Percentiles rank a stretch among this genome's conserved stretches.
Conservation (phyloP, 805 yeast species). For the Saccharomycopsis synnaedendra region DNA sequence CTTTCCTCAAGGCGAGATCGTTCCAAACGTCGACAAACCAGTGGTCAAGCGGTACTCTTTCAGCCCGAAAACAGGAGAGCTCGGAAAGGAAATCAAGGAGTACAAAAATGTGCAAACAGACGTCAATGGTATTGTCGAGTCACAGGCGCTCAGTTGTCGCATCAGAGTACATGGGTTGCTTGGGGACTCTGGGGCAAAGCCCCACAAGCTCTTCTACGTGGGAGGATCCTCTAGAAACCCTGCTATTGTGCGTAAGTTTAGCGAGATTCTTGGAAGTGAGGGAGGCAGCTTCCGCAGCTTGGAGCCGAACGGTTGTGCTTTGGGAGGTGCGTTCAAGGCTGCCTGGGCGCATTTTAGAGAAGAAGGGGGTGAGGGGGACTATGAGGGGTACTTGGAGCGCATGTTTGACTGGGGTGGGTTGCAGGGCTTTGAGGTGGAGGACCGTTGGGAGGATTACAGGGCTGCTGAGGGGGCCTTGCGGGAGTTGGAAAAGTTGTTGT, state of each 20-base stretch:
- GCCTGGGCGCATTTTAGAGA: conserved; percentile 49
- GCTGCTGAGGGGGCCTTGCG: conserved; percentile 12
- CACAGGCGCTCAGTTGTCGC: conserved; percentile 80
- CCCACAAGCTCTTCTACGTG: conserved; percentile 66
- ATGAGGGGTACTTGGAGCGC: conserved; percentile 12
- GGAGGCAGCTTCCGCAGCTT: conserved; percentile 59
- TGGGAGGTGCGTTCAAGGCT: conserved; percentile 85
- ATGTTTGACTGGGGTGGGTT: conserved; percentile 12
- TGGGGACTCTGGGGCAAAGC: conserved; percentile 32
- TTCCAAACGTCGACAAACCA: conserved; percentile 49
- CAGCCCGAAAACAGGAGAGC: conserved; percentile 21
- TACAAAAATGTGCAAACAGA: conserved; percentile 48
- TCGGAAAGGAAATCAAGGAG: conserved; percentile 23
- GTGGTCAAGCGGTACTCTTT: conserved; percentile 43
- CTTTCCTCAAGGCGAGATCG: conserved; percentile 85
- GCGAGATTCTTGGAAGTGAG: conserved; percentile 50
- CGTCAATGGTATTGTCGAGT: conserved; percentile 68
- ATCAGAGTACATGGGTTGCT: conserved; percentile 71
- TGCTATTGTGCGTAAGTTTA: conserved; percentile 57
- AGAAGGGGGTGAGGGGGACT: conserved; percentile 17
- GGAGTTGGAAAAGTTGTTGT: conserved; percentile 12
- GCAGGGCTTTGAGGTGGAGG: conserved; percentile 10
- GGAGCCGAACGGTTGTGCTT: conserved; percentile 81
- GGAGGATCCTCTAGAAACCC: conserved; percentile 78
- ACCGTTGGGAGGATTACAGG: conserved; percentile 12